Evolutionary conservation across 768 basidiomycete species (phyloP).

Genomic region (Rubroboletus satanas): DNA sequence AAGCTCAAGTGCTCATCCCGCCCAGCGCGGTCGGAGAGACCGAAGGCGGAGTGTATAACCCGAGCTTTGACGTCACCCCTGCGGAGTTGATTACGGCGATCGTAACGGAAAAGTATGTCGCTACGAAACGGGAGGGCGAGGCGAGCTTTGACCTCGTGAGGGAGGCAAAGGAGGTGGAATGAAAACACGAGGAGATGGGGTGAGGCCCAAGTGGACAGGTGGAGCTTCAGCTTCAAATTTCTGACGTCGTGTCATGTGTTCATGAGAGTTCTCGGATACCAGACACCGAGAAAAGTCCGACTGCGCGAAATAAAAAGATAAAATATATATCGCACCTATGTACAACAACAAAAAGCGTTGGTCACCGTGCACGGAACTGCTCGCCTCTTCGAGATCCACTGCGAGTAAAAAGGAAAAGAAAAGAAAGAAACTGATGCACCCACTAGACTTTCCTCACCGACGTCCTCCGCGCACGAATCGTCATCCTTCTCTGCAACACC

Average conservation of each 20-base stretch:
- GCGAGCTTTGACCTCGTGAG: slow-evolving; percentile 58
- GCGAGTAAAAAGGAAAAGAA: not conserved
- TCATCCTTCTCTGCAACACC: slow-evolving; percentile 27
- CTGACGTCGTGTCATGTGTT: not conserved
- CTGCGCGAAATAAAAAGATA: not conserved
- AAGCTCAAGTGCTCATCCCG: slow-evolving; percentile 82
- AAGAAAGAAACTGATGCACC: not conserved
- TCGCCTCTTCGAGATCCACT: not conserved
- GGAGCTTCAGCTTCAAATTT: not conserved
- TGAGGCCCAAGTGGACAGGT: not conserved
- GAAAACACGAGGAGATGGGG: too few species aligned
- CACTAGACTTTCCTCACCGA: slow-evolving; percentile 19
- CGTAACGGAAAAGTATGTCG: slow-evolving; percentile 93
- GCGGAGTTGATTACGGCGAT: slow-evolving; percentile 92
- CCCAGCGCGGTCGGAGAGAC: slow-evolving; percentile 47
- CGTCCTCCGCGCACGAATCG: slow-evolving; percentile 21
- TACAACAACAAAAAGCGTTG: not conserved
- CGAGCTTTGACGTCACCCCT: slow-evolving; percentile 95
- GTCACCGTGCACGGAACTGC: not conserved
- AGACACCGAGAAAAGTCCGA: too few species aligned
- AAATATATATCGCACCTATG: not conserved
- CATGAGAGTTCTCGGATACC: not conserved
- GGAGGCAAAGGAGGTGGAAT: slow-evolving; percentile 18
- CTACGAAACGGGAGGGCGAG: slow-evolving; percentile 60
- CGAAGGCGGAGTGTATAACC: slow-evolving; percentile 64